Evolutionary conservation across 2,329 filamentous ascomycete species (phyloP), one percentile per base, ranked within the genome.

Genomic region (Harringtonia aguacate): DNA sequence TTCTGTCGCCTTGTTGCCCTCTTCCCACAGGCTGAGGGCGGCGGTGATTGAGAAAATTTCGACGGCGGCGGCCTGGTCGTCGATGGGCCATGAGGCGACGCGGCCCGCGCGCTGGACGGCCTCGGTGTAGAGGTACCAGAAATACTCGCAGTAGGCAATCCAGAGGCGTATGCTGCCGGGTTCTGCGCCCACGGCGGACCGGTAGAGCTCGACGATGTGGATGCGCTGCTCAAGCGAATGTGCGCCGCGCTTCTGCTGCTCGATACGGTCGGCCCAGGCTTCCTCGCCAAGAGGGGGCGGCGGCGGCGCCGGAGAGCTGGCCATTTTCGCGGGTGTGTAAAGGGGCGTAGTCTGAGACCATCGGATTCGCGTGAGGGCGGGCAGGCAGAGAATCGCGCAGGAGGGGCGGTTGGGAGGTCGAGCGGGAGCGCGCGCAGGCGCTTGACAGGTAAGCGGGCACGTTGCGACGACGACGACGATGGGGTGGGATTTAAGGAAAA

Each of bases 121-220:
- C 51, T 77, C 75, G 41, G 71, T 70, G 60, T 85, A 81, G 12
- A 88, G 76, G 18, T 75, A 74, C 70, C 81, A 81, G 50, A 89
- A 79, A 62, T 82, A 90, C 54, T 88, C 79, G 61, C 81, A 86
- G 57, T 89, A 90, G 24, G 79, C 73, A 47, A 80, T 72, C 86
- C 86, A 92, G 34, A 90, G 66, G 50, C 75, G 78, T 47, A 83
- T 68, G 54, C 85, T 89, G 52, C 74, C 79, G 12, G 83, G 81
- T 61, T 90, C 85, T 42, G 84, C 80, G 46, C 67, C 64, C 20
- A 82, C 75, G 46, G 85, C 84, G 52, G 73, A 74, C 53, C 82
- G 79, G 63, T 79, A 87, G 36, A 84, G 64, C 59, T 90, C 85
- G 56, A 88, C 72, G 39, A 86, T 69, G 48, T 73, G 70, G 57